Evolutionary conservation across 352 stramenopile genomes (phyloP), one percentile per base, ranked within the genome.

Genomic region (Pythium aphanidermatum): DNA sequence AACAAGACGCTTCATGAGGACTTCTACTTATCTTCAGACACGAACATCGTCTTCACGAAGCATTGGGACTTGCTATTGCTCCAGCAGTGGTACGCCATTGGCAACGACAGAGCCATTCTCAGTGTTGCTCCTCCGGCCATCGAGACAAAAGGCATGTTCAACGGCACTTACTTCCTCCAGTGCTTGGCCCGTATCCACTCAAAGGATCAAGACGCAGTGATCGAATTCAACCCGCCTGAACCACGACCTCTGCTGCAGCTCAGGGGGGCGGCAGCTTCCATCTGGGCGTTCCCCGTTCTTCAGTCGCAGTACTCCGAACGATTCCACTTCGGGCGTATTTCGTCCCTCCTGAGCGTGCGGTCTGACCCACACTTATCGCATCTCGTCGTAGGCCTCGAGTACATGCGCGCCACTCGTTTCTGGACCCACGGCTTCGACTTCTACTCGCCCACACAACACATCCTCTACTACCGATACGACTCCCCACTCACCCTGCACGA

Each of bases 381-480:
- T 21, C 43, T 86, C 17, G 68, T 57, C 1, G 64, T 85, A 34
- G 83, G 80, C 14, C 48, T 77, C 51, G 81, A 92, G 29, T 95
- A 89, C 51, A 67, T 71, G 37, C 78, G 83, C 14, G 83, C 83
- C 2, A 70, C 78, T 21, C 78, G 83, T 21, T 95, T 92, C 52
- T 95, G 83, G 83, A 95, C 83, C 23, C 60, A 65, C 14, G 83
- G 80, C 23, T 92, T 86, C 60, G 83, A 95, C 31, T 92, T 95
- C 34, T 95, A 95, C 55, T 58, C 83, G 16, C 83, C 78, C 6
- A 69, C 70, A 16, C 38, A 71, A 14, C 70, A 84, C 60, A 48
- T 77, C n/a, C 37, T 90, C 3, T 88, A 79, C 45, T 74, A 63
- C 50, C 63, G 57, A 25, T 91, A 93, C 52, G 60, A 68, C 14